phyloP scores from a whole-genome alignment of 805 yeast genomes.

The Metschnikowia dekortorum region DNA sequence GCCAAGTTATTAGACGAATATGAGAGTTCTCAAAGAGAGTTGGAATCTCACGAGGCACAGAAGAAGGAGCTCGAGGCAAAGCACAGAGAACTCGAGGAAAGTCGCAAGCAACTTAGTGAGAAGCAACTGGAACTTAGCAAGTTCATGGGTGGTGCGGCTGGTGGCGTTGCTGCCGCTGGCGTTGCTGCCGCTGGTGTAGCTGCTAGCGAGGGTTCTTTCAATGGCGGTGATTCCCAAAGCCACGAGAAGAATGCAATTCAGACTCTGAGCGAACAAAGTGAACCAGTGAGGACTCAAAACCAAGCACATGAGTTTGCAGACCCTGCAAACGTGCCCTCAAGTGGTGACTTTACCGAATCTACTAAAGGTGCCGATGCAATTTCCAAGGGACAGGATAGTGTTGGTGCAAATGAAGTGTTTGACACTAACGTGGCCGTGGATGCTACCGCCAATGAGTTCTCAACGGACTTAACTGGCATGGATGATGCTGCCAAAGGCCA shows the following conservation, averaged over 20 bases:
- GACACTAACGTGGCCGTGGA: constrained; percentile 1
- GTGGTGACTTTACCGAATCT: not conserved
- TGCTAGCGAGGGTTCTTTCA: not conserved
- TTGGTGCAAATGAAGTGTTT: not conserved
- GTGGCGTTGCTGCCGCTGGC: constrained; percentile 1
- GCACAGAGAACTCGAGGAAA: constrained; percentile 1
- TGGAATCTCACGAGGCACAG: constrained; percentile 3
- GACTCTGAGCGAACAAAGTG: not conserved
- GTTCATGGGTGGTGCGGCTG: constrained; percentile 2
- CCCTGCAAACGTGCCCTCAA: not conserved
- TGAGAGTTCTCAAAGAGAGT: not conserved
- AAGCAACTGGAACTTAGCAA: not conserved
- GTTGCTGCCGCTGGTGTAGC: not conserved
- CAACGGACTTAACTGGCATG: constrained; percentile 24
- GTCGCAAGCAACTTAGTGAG: constrained; percentile 7
- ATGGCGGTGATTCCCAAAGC: not conserved
- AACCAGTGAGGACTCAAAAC: not conserved
- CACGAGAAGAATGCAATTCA: not conserved
- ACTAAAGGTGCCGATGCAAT: not conserved
- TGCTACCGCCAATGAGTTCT: constrained; percentile 4
- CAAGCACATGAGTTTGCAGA: not conserved
- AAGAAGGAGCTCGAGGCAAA: constrained; percentile 8
- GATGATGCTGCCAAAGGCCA: constrained; percentile 6
- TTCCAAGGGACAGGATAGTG: not conserved
- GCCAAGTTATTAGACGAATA: constrained; percentile 10